Percentiles rank a stretch among this genome's conserved stretches.
phyloP scores from a whole-genome alignment of 176 grass and related monocot genomes.

The Rhynchospora tenuis region DNA sequence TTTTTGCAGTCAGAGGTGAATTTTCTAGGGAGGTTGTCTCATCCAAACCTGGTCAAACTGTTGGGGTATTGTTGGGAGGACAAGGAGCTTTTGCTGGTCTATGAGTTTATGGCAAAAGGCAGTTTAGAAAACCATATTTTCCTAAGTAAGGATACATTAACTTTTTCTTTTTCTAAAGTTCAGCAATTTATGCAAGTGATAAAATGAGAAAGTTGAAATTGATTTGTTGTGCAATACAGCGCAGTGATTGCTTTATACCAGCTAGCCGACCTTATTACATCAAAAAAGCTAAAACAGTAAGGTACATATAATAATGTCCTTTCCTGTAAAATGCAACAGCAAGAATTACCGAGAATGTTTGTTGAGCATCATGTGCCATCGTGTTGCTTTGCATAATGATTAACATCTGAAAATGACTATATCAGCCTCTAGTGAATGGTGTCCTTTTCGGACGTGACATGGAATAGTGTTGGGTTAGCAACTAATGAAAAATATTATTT shows the following conservation, averaged over 20 bases:
- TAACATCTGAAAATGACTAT: neutral
- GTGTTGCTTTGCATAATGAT: neutral
- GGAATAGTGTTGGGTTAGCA: too few species aligned
- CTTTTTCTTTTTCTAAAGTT: conserved; percentile 15
- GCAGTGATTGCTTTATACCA: conserved; percentile 33
- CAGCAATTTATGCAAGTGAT: neutral
- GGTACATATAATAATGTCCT: conserved; percentile 18
- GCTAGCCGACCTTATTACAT: conserved; percentile 17
- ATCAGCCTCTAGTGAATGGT: neutral
- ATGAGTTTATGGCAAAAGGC: conserved; percentile 78
- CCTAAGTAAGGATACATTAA: conserved; percentile 57
- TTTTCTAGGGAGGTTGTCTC: conserved; percentile 80
- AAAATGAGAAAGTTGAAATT: conserved; percentile 17
- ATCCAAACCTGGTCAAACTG: conserved; percentile 85
- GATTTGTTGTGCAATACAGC: conserved; percentile 15
- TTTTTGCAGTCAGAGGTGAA: conserved; percentile 76
- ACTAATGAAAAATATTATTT: too few species aligned
- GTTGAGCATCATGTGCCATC: neutral
- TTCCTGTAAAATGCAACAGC: conserved; percentile 9
- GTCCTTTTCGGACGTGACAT: neutral
- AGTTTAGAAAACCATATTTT: conserved; percentile 95
- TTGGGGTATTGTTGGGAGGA: conserved; percentile 85
- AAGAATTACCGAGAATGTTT: neutral
- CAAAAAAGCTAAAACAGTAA: neutral
- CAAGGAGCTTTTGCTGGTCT: conserved; percentile 70